Percentiles rank a stretch among this genome's conserved stretches.
Conservation (phyloP, 2,329 filamentous ascomycete species). For the Diaporthe destruens region DNA sequence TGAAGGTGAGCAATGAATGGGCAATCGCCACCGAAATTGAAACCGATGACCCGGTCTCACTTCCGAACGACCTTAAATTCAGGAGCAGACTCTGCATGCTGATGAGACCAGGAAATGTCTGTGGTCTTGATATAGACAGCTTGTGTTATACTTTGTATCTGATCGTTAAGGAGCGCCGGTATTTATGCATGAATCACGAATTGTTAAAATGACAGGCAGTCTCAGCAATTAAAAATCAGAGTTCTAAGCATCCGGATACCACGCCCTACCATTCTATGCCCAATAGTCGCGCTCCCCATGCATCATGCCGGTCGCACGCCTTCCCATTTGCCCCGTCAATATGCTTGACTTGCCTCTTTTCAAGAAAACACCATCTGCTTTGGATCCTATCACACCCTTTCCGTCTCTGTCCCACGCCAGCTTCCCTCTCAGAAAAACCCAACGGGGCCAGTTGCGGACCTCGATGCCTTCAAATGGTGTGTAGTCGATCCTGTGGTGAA, state of each 20-base stretch:
- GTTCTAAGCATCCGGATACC: not conserved
- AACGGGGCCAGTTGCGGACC: slow-evolving; percentile 72
- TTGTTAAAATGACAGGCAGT: not conserved
- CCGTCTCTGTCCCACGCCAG: slow-evolving; percentile 69
- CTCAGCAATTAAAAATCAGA: not conserved
- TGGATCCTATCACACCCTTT: slow-evolving; percentile 62
- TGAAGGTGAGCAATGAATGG: not conserved
- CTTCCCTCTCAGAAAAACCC: slow-evolving; percentile 69
- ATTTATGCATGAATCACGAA: not conserved
- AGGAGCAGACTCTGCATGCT: not conserved
- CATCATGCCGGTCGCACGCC: slow-evolving; percentile 36
- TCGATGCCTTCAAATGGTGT: slow-evolving; percentile 70
- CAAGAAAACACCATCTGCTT: slow-evolving; percentile 63
- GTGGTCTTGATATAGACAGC: too few relatives aligned
- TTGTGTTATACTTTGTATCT: not conserved
- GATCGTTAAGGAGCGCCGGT: not conserved
- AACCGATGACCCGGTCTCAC: not conserved
- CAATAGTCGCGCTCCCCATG: slow-evolving; percentile 39
- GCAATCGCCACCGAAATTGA: not conserved
- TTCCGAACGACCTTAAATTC: not conserved
- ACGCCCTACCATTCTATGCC: slow-evolving; percentile 1
- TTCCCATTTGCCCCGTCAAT: slow-evolving; percentile 41
- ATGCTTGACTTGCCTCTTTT: slow-evolving; percentile 38
- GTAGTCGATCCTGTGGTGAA: slow-evolving; percentile 74
- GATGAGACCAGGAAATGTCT: too few relatives aligned